Evolutionary conservation across 257 asterid genomes (phyloP).

Genomic region (Hygrophila difformis): DNA sequence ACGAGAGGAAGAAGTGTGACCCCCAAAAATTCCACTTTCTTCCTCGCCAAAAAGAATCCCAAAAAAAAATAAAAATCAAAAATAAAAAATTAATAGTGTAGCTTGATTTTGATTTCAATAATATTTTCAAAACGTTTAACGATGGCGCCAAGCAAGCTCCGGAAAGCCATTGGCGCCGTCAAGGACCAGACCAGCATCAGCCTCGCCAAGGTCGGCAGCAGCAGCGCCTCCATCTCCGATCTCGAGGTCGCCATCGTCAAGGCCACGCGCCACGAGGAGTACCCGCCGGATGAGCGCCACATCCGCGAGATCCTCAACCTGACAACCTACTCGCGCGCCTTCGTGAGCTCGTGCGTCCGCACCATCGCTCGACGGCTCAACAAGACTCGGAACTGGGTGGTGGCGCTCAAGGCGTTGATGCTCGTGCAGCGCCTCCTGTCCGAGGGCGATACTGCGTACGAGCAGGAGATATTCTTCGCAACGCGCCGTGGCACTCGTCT

Average conservation of each 20-base stretch:
- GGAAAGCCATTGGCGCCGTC: slow-evolving; percentile 86
- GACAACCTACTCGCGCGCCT: slow-evolving; percentile 66
- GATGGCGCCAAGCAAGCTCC: slow-evolving; percentile 90
- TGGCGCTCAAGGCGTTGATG: slow-evolving; percentile 80
- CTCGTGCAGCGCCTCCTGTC: slow-evolving; percentile 65
- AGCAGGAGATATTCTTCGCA: slow-evolving; percentile 85
- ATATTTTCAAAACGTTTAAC: no score
- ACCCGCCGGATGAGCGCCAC: slow-evolving; percentile 82
- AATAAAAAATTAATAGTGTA: no score
- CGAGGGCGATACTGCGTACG: slow-evolving; percentile 69
- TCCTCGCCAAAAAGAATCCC: no score
- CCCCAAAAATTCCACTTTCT: no score
- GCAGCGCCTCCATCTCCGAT: slow-evolving; percentile 65
- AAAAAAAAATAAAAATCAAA: no score
- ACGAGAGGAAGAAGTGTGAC: neutral
- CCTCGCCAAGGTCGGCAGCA: slow-evolving; percentile 69
- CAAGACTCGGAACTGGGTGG: slow-evolving; percentile 90
- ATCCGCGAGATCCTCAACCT: slow-evolving; percentile 63
- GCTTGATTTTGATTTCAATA: no score
- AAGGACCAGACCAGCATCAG: slow-evolving; percentile 92
- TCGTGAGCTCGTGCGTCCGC: slow-evolving; percentile 54
- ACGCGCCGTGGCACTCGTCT: slow-evolving; percentile 87
- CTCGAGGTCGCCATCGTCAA: slow-evolving; percentile 91
- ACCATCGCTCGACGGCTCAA: slow-evolving; percentile 69
- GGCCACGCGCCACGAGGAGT: slow-evolving; percentile 93